Conservation (phyloP, 495 filamentous ascomycete genomes). For the Aspergillus hancockii region DNA sequence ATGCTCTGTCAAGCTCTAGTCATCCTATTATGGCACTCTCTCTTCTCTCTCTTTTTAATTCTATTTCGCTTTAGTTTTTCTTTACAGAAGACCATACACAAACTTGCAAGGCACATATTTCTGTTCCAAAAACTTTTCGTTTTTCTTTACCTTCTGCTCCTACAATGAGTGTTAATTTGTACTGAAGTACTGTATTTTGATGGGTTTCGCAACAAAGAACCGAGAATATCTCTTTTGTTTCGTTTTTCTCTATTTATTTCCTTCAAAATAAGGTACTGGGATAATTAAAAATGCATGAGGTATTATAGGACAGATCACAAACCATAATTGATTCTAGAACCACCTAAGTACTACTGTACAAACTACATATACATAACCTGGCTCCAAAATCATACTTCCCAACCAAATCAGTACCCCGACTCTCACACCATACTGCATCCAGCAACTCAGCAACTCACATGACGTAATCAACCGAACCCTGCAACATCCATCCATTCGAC, state of each 20-base stretch:
- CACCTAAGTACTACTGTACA: too few relatives aligned
- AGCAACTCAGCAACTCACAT: background rate
- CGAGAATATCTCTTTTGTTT: too few relatives aligned
- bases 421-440: background rate
- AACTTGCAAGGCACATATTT: background rate
- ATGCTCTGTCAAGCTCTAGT: background rate
- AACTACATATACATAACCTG: background rate
- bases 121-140: too few relatives aligned
- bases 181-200: too few relatives aligned
- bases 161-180: too few relatives aligned
- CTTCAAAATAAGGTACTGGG: background rate
- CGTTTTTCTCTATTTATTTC: too few relatives aligned
- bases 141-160: too few relatives aligned
- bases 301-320: too few relatives aligned
- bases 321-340: too few relatives aligned
- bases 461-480: slow-evolving; percentile 14
- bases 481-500: background rate
- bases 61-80: background rate
- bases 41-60: background rate
- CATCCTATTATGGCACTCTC: background rate
- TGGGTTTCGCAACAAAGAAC: too few relatives aligned
- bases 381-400: background rate
- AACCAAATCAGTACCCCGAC: background rate
- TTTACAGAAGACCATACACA: background rate
- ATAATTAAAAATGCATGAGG: too few relatives aligned